Evolutionary conservation across 1,284 basidiomycete species (phyloP), one percentile per base, ranked within the genome.

Genomic region (Sanghuangporus weigelae): DNA sequence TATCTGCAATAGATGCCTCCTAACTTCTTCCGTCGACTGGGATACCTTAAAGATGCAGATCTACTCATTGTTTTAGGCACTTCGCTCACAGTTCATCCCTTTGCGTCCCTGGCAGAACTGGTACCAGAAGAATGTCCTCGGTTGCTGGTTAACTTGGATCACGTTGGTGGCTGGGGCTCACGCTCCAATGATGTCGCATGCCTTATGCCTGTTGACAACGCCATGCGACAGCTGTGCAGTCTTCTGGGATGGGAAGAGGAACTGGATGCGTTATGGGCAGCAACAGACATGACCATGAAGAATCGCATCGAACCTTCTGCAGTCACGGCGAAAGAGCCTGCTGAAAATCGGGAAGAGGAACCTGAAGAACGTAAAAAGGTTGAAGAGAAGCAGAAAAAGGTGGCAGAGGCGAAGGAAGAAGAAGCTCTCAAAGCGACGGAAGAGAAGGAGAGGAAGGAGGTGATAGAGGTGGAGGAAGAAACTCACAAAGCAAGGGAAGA

Each of bases 31-130:
- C 53, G 65, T 12, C 78, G 81, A 10, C 74, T 86, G 5, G 76
- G 76, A 4, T 73, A 75, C 23, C 74, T 92, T 46, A 76, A 80
- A 31, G 71, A 79, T 2, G 92, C 92, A 2, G 94, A 98, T 73
- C 80, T 98, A 10, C 83, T 98, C 19, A 87, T 98, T 68, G 86
- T 98, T 36, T 87, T 98, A 68, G 96, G 96, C 31, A 98, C 96
- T 0, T 96, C 94, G 2, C 81, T 96, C 31, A 88, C 86, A 5
- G 89, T 92, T 8, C 83, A 88, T 61, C 90, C 91, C 2, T 92
- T 93, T 70, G 89, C 90, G 1, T 81, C 82, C 1, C 80, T 93
- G 26, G 81, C 84, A 7, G 72, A 76, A 36, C 71, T 83, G 67
- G 81, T 84, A 1, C 75, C 77, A 7, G 66, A 74, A 2, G 67